Percentiles rank a stretch among this genome's conserved stretches.
Evolutionary conservation across 2,329 filamentous ascomycete species (phyloP).

Genomic region (Neurospora sp.): DNA sequence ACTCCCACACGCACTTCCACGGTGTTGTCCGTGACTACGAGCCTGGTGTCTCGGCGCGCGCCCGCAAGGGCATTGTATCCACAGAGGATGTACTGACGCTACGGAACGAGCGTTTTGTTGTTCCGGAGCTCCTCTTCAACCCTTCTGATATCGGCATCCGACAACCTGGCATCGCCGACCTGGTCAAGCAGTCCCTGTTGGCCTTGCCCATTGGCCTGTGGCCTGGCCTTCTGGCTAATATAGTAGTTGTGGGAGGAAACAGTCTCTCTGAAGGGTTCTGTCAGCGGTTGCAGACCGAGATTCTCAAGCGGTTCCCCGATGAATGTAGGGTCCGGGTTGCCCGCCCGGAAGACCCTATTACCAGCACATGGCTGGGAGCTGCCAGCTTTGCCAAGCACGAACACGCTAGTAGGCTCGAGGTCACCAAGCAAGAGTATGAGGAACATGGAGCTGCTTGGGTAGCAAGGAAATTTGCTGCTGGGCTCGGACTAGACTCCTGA

Average conservation of each 20-base stretch:
- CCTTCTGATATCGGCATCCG: slow-evolving; percentile 78
- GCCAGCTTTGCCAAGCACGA: slow-evolving; percentile 63
- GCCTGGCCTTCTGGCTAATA: slow-evolving; percentile 75
- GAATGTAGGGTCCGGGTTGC: slow-evolving; percentile 71
- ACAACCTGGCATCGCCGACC: slow-evolving; percentile 71
- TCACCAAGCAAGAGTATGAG: slow-evolving; percentile 86
- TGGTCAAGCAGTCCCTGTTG: slow-evolving; percentile 71
- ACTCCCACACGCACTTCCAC: slow-evolving; percentile 51
- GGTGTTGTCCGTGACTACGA: slow-evolving; percentile 75
- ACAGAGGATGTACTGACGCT: slow-evolving; percentile 77
- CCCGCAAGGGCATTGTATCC: slow-evolving; percentile 31
- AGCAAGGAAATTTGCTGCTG: slow-evolving; percentile 55
- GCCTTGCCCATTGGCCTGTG: slow-evolving; percentile 72
- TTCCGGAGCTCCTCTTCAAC: slow-evolving; percentile 83
- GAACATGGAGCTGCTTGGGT: slow-evolving; percentile 74
- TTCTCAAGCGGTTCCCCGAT: slow-evolving; percentile 61
- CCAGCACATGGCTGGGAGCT: slow-evolving; percentile 79
- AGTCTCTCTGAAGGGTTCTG: slow-evolving; percentile 72
- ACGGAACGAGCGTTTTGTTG: slow-evolving; percentile 82
- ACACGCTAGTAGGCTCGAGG: slow-evolving; percentile 56
- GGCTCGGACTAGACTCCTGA: slow-evolving; percentile 19
- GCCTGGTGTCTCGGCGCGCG: slow-evolving; percentile 47
- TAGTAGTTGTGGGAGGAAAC: slow-evolving; percentile 83
- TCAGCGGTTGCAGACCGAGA: slow-evolving; percentile 65
- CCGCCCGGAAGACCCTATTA: slow-evolving; percentile 61